A percentile compares a stretch with the other conserved stretches of the same genome.
phyloP scores from a whole-genome alignment of 805 yeast species.

The Ogataea populi-albae region DNA sequence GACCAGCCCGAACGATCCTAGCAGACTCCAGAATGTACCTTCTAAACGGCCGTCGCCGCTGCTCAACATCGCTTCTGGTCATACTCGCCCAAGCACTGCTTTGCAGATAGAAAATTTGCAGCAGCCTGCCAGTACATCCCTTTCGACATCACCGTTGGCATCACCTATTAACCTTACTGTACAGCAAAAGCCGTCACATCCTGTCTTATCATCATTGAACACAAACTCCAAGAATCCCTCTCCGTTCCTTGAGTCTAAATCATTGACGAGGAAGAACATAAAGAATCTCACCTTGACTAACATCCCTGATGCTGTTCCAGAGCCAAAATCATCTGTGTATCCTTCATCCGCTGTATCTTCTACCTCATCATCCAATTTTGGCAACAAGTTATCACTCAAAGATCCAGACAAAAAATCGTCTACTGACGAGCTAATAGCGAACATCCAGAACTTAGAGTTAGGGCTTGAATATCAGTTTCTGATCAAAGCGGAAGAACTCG shows the following conservation, averaged over 20 bases:
- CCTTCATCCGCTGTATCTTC: slow-evolving; percentile 10
- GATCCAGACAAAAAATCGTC: slow-evolving; percentile 32
- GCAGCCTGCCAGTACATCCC: no score
- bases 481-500: slow-evolving; percentile 62
- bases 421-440: slow-evolving; percentile 39
- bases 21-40: no score
- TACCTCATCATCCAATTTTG: slow-evolving; percentile 14
- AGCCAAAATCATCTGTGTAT: not conserved
- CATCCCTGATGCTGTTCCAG: slow-evolving; percentile 1
- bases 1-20: no score
- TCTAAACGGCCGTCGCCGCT: no score
- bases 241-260: slow-evolving; percentile 30
- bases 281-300: slow-evolving; percentile 49
- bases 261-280: slow-evolving; percentile 56
- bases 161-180: slow-evolving; percentile 4
- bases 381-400: slow-evolving; percentile 16
- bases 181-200: slow-evolving; percentile 5
- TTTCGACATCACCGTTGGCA: no score
- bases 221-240: slow-evolving; percentile 15
- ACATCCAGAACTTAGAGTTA: slow-evolving; percentile 47
- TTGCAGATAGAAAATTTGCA: no score
- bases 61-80: no score
- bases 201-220: slow-evolving; percentile 10
- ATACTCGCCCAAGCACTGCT: no score
- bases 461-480: slow-evolving; percentile 54